Evolutionary conservation across 2,329 filamentous ascomycete species (phyloP).

Genomic region (Pseudogymnoascus sp.): DNA sequence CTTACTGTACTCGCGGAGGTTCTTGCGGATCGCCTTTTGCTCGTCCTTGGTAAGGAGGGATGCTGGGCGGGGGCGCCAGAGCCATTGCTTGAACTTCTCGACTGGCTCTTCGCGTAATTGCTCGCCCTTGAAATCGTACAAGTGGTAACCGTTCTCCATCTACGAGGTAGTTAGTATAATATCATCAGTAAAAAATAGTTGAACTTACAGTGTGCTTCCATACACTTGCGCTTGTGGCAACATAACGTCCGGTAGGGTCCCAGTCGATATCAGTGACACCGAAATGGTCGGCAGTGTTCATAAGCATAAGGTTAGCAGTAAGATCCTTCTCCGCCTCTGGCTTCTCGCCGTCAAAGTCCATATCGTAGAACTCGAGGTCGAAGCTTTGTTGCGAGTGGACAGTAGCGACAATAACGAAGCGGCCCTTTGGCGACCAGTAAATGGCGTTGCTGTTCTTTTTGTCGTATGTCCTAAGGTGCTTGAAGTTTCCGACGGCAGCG

Average conservation of each 20-base stretch:
- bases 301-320: constrained; percentile 86
- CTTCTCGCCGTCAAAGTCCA: constrained; percentile 97
- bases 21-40: constrained; percentile 96
- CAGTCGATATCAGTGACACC: constrained; percentile 96
- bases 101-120: constrained; percentile 82
- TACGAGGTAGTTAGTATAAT: constrained; percentile 32
- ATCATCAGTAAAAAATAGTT: not conserved
- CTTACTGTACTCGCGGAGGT: constrained; percentile 91
- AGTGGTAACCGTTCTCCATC: constrained; percentile 99
- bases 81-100: constrained; percentile 96
- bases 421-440: constrained; percentile 94
- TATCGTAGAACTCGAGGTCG: constrained; percentile 94
- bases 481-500: constrained; percentile 78
- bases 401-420: constrained; percentile 90
- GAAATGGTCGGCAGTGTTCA: constrained; percentile 92
- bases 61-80: constrained; percentile 85
- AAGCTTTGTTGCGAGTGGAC: constrained; percentile 89
- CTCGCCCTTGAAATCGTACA: constrained; percentile 93
- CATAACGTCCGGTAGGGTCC: constrained; percentile 92
- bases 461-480: constrained; percentile 86
- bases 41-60: constrained; percentile 94
- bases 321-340: constrained; percentile 88
- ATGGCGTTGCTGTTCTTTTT: constrained; percentile 99
- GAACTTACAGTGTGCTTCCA: constrained; percentile 89
- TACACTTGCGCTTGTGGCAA: constrained; percentile 83